These are phyloP conservation scores for Clonostachys sp. DNA, from an alignment of 2,329 filamentous ascomycete species.

Conservation along the genomic window DNA sequence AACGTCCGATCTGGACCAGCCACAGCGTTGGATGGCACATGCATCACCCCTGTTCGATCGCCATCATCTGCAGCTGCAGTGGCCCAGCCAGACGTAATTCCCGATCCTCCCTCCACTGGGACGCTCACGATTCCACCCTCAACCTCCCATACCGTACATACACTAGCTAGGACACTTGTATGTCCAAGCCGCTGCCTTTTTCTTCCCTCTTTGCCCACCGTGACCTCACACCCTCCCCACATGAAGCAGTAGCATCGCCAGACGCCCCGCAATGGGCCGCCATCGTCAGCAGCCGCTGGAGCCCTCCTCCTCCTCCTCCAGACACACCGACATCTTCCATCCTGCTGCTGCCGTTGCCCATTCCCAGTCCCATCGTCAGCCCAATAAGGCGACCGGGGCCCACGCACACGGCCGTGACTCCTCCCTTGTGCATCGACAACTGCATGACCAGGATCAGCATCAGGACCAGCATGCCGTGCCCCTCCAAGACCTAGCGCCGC, in stretches of 20 bases:
- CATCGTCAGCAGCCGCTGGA: too few relatives aligned
- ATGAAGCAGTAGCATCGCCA: not conserved
- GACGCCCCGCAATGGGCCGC: not conserved
- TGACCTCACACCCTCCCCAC: not conserved
- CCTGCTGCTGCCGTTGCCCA: not conserved
- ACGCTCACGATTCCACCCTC: too few relatives aligned
- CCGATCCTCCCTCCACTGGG: too few relatives aligned
- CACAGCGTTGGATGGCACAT: not conserved
- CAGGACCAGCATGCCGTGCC: slow-evolving; percentile 1
- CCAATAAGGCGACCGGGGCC: not conserved
- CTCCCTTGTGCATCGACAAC: slow-evolving; percentile 1
- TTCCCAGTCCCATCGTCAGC: not conserved
- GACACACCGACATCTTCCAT: not conserved
- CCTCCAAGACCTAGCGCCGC: slow-evolving; percentile 1
- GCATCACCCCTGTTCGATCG: too few relatives aligned
- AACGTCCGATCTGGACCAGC: not conserved
- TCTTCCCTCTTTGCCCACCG: not conserved
- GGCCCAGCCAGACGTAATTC: not conserved
- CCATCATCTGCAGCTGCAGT: too few relatives aligned
- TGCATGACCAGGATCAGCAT: not conserved
- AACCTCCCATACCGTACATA: too few relatives aligned
- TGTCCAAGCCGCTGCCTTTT: not conserved
- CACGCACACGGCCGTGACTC: not conserved
- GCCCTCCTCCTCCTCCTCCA: not conserved
- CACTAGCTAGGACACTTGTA: not conserved